phyloP scores from a whole-genome alignment of 345 rosid genomes.

The Populus nigra region DNA sequence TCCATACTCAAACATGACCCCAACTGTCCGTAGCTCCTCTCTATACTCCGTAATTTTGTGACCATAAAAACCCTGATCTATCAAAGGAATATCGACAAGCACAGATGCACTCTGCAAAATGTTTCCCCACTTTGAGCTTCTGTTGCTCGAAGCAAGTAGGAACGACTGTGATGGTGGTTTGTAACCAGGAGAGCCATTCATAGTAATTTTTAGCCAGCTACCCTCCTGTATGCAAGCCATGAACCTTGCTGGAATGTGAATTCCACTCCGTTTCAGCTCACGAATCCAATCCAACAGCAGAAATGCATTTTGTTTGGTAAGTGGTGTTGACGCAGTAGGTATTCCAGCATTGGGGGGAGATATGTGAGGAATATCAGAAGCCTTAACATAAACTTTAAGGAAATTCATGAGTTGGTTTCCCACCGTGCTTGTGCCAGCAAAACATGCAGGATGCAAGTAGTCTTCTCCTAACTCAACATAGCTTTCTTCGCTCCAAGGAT shows the following conservation, averaged over 20 bases:
- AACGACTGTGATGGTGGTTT: constrained; percentile 63
- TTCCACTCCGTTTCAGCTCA: neutral
- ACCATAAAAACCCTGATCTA: constrained; percentile 61
- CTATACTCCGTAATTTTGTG: constrained; percentile 25
- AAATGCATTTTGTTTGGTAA: constrained; percentile 48
- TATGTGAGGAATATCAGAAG: constrained; percentile 51
- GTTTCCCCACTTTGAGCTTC: constrained; percentile 45
- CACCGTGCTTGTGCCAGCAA: constrained; percentile 38
- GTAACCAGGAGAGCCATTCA: constrained; percentile 42
- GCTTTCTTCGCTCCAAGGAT: constrained; percentile 48
- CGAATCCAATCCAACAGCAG: constrained; percentile 61
- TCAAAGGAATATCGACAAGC: constrained; percentile 64
- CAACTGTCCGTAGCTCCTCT: constrained; percentile 50
- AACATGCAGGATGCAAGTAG: constrained; percentile 33
- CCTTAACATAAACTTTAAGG: constrained; percentile 28
- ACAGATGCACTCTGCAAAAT: constrained; percentile 49
- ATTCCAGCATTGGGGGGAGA: constrained; percentile 54
- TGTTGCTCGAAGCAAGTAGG: constrained; percentile 25
- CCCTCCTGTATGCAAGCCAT: constrained; percentile 49
- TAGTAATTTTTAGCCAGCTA: constrained; percentile 55
- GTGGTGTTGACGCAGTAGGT: constrained; percentile 50
- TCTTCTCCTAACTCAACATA: constrained; percentile 57
- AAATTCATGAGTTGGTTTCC: constrained; percentile 38
- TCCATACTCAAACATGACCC: constrained; percentile 56
- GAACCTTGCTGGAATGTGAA: constrained; percentile 39